Base-by-base conservation (phyloP, 805 yeast genomes). In the Cyberlindnera japonica region DNA sequence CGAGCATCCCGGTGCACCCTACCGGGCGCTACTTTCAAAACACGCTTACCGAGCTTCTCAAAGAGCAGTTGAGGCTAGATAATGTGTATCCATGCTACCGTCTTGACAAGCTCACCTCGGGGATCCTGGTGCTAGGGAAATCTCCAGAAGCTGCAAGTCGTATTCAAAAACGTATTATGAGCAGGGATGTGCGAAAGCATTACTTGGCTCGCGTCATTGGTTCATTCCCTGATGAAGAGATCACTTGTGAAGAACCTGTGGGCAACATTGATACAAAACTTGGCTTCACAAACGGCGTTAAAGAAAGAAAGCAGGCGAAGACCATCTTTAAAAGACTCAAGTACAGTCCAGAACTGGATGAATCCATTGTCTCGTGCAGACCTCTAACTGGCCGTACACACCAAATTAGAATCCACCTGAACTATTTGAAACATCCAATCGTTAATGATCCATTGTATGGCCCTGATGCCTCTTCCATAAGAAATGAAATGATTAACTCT, bases 321-420 rank as follows among this genome's bases (percentile, higher is more conserved):
- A 93, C 99, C 0, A 58, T 65, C 9, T 93, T 91, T 62, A 40
- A 44, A 17, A 46, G 40, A 13, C 21, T 54, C 10, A 47, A 46
- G 18, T 48, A 40, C 43, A 55, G 50, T 30, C 35, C 43, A 8
- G 25, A 65, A 59, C 36, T 68, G 5, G 35, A 54, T 21, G 43
- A 52, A 18, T 51, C 56, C 3, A 69, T 93, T 21, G 96, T 93
- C 4, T 69, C 79, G 37, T 91, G 98, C 60, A 74, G 68, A 40
- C 99, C 99, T 1, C 64, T 76, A 11, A 91, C 99, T 0, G 99
- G 99, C 0, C 71, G 99, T 54, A 88, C 97, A 0, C 99, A 93
- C 59, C 99, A 93, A 59, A 89, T 93, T 31, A 67, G 99, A 41
- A 95, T 93, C 1, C 99, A 93, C 65, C 64, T 93, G 43, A 96